Evolutionary conservation across 2,329 filamentous ascomycete genomes (phyloP).

Genomic region (Grosmannia serpens): DNA sequence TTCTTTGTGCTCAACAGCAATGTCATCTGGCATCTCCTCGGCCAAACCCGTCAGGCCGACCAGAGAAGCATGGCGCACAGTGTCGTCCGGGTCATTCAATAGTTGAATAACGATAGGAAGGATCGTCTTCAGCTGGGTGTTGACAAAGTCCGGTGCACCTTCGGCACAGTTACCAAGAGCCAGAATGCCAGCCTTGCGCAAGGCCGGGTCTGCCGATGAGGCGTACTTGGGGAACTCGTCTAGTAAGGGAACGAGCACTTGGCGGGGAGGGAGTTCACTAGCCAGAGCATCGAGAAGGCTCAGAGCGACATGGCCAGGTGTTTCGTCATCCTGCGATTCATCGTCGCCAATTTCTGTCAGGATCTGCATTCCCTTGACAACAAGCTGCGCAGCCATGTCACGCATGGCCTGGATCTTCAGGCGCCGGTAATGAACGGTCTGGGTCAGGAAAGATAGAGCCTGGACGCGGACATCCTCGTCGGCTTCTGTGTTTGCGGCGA

Average conservation of each 20-base stretch:
- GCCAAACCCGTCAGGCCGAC: conserved; percentile 82
- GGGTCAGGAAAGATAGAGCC: conserved; percentile 86
- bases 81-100: conserved; percentile 70
- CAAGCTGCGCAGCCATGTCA: conserved; percentile 73
- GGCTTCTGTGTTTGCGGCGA: conserved; percentile 63
- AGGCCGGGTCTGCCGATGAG: conserved; percentile 59
- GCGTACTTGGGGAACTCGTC: conserved; percentile 78
- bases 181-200: conserved; percentile 82
- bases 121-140: conserved; percentile 77
- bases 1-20: conserved; percentile 71
- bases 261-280: conserved; percentile 78
- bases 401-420: conserved; percentile 89
- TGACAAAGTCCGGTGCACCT: conserved; percentile 93
- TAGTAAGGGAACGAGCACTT: conserved; percentile 86
- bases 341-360: conserved; percentile 78
- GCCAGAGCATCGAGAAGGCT: conserved; percentile 82
- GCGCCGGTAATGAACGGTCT: conserved; percentile 82
- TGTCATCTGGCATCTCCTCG: conserved; percentile 85
- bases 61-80: conserved; percentile 77
- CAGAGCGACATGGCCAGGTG: conserved; percentile 74
- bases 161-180: conserved; percentile 90
- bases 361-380: conserved; percentile 77
- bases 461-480: conserved; percentile 82
- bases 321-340: conserved; percentile 72
- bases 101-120: conserved; percentile 76